Evolutionary conservation across 768 basidiomycete species (phyloP).

Genomic region (Rhodotorula taiwanensis): DNA sequence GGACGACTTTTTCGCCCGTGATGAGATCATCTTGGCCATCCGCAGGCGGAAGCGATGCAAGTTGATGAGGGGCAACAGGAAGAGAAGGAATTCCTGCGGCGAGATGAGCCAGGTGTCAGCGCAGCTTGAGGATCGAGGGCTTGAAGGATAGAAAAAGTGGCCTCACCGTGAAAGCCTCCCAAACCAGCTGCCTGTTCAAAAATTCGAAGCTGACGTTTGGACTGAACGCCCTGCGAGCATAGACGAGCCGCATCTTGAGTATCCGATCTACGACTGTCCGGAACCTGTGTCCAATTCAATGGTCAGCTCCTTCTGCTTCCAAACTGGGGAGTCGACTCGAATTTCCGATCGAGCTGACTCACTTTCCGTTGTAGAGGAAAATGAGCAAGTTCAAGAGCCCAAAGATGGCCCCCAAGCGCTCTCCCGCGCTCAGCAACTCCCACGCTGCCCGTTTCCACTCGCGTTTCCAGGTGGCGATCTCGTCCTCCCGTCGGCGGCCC

Average conservation of each 20-base stretch:
- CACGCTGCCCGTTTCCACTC: conserved; percentile 37
- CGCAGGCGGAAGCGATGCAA: conserved; percentile 59
- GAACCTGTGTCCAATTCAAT: conserved; percentile 54
- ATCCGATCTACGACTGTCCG: conserved; percentile 75
- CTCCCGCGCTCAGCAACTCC: conserved; percentile 31
- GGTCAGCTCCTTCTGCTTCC: too few species aligned
- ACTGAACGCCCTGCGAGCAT: conserved; percentile 61
- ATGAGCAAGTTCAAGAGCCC: conserved; percentile 64
- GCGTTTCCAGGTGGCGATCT: conserved; percentile 17
- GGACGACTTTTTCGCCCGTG: conserved; percentile 25
- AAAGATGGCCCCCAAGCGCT: conserved; percentile 24
- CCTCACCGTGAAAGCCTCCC: conserved; percentile 94
- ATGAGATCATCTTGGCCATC: conserved; percentile 46
- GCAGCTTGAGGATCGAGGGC: too few species aligned
- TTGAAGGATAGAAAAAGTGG: neutral
- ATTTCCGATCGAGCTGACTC: too few species aligned
- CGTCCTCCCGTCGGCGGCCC: conserved; percentile 22
- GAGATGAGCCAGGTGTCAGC: too few species aligned
- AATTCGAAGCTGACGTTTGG: conserved; percentile 94
- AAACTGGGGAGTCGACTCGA: too few species aligned
- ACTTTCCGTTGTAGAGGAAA: conserved; percentile 85
- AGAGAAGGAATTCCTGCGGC: conserved; percentile 86
- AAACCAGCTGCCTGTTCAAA: conserved; percentile 99
- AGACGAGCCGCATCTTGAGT: conserved; percentile 64
- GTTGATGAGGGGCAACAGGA: conserved; percentile 78